Evolutionary conservation across 306 rosid species (phyloP).

Genomic region (Vigna unguiculata): DNA sequence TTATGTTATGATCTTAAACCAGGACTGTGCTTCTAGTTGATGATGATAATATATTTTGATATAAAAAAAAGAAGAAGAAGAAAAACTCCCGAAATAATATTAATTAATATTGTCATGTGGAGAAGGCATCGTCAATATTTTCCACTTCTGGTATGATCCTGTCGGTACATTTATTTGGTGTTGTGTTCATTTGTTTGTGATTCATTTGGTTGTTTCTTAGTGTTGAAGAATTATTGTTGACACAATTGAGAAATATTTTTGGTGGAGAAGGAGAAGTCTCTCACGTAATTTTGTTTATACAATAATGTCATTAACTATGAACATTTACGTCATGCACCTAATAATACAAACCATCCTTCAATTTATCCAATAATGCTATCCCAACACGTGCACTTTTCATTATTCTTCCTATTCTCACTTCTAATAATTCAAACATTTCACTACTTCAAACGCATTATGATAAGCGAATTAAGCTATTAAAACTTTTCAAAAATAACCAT

Average conservation of each 20-base stretch:
- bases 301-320: conserved; percentile 6
- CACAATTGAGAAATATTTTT: conserved; percentile 23
- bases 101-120: neutral
- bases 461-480: neutral
- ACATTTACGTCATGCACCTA: conserved; percentile 18
- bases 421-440: neutral
- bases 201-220: conserved; percentile 25
- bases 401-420: neutral
- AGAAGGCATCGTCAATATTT: neutral
- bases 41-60: too few species aligned
- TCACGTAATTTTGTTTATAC: conserved; percentile 41
- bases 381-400: conserved; percentile 17
- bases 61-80: too few species aligned
- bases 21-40: too few species aligned
- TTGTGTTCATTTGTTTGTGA: conserved; percentile 16
- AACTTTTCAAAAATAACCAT: neutral
- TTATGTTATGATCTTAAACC: too few species aligned
- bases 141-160: conserved; percentile 21
- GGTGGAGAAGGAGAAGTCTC: conserved; percentile 33
- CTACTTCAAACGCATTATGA: neutral
- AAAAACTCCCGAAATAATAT: too few species aligned
- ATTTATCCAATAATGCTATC: conserved; percentile 36
- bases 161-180: conserved; percentile 34
- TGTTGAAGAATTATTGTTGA: conserved; percentile 4
- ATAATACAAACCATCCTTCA: conserved; percentile 35